Base-by-base conservation (phyloP, 164 flowering plant genomes). In the Chimonanthus praecox region DNA sequence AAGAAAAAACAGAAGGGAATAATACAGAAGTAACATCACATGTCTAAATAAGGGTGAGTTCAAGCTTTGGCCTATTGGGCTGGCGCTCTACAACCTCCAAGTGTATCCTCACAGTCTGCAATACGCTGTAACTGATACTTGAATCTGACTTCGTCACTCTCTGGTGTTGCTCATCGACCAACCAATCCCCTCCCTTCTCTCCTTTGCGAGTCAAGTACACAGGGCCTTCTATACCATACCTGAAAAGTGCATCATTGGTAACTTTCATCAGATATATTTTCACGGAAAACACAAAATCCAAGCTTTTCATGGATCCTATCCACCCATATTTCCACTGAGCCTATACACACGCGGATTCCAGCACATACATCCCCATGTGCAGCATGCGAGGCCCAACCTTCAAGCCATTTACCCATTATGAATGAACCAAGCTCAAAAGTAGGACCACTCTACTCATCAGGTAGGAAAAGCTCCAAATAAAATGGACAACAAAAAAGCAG, bases 51-150 rank as follows among this genome's bases (percentile, higher is more conserved):
- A 95, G 93, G 16, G 89, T 87, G 43, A 93, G 96, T 70, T 89
- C 88, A 58, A 95, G 95, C 80, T 95, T 95, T 2, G 97, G 94
- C 47, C 98, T 81, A 80, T 95, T 87, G 11, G 99, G 97, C 76
- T 91, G 98, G 50, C 91, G 96, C 82, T 93, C 97, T 69, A 90
- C 94, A 48, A 95, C 97, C 84, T 95, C 97, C 90, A 96, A 77
- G 80, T 90, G 98, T 73, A 96, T 86, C 49, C 58, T 80, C 64
- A 94, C 94, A 0, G 85, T 74, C 78, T 94, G 94, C 71, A 96
- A 80, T 75, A 91, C 83, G 50, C 83, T 82, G 76, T 86, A 94
- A 67, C 85, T 86, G 71, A 84, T 20, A 76, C 88, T 86, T 4
- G 90, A 87, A 67, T 92, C 90, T 73, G 75, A 78, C 83, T 94